Conservation (phyloP, 305 asterid genomes). For the Fraxinus sp. region DNA sequence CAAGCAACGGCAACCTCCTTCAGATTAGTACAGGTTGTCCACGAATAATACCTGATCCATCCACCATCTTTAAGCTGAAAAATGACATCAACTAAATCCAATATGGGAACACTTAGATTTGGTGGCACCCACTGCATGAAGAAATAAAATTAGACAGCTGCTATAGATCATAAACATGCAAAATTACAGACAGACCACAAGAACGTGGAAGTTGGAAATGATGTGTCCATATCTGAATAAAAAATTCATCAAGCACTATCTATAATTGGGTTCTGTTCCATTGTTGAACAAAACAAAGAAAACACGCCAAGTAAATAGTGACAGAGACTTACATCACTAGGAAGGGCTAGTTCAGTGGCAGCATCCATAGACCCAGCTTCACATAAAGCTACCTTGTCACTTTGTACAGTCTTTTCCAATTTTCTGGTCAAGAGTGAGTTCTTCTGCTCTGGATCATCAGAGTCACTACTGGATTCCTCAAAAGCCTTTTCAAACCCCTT, state of each 20-base stretch:
- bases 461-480: conserved; percentile 51
- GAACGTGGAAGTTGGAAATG: conserved; percentile 8
- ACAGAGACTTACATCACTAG: conserved; percentile 64
- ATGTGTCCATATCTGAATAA: not conserved
- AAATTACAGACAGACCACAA: conserved; percentile 3
- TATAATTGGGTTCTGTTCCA: conserved; percentile 9
- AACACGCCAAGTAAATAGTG: conserved; percentile 6
- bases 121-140: conserved; percentile 91
- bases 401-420: conserved; percentile 38
- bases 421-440: conserved; percentile 34
- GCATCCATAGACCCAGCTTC: conserved; percentile 39
- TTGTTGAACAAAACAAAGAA: conserved; percentile 6
- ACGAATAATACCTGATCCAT: conserved; percentile 78
- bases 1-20: conserved; percentile 15
- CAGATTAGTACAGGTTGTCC: conserved; percentile 14
- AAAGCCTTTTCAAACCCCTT: conserved; percentile 40
- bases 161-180: conserved; percentile 24
- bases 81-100: conserved; percentile 83
- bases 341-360: conserved; percentile 54
- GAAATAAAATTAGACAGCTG: conserved; percentile 29
- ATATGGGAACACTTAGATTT: conserved; percentile 71
- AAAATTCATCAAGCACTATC: conserved; percentile 16
- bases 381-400: conserved; percentile 41
- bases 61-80: conserved; percentile 99
- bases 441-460: conserved; percentile 47